Percentiles rank a stretch among this genome's conserved stretches.
phyloP scores from a whole-genome alignment of 371 early-diverging fungal species.

The Mucor piriformis region DNA sequence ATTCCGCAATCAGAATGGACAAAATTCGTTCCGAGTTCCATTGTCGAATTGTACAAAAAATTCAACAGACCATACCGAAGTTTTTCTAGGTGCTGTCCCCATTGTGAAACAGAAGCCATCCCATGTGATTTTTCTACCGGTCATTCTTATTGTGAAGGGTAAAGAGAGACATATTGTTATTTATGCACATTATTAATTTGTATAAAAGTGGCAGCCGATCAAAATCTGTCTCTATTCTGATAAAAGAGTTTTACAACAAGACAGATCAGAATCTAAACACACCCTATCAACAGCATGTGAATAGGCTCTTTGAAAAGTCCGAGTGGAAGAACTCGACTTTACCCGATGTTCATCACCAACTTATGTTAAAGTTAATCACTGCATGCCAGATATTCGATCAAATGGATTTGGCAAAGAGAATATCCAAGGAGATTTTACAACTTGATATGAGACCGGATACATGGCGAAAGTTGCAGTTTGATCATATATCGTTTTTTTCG shows the following conservation, averaged over 20 bases:
- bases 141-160: background rate
- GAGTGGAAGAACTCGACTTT: constrained; percentile 39
- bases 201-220: background rate
- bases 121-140: constrained; percentile 35
- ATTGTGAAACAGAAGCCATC: constrained; percentile 60
- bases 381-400: constrained; percentile 16
- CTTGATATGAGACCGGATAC: constrained; percentile 63
- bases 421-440: constrained; percentile 51
- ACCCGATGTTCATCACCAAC: constrained; percentile 28
- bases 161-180: no score
- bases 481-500: constrained; percentile 62
- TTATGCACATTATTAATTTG: background rate
- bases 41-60: constrained; percentile 54
- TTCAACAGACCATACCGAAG: constrained; percentile 70
- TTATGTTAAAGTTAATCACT: constrained; percentile 16
- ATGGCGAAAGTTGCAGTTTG: constrained; percentile 72
- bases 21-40: constrained; percentile 41
- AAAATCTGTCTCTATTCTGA: background rate
- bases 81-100: constrained; percentile 62
- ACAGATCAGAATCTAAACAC: background rate
- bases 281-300: background rate
- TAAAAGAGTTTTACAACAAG: background rate
- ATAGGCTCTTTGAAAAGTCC: constrained; percentile 22
- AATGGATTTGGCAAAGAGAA: background rate
- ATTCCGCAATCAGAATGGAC: constrained; percentile 68